A percentile compares a stretch with the other conserved stretches of the same genome.
These are phyloP conservation scores for Nematodospora valgi DNA, from an alignment of 805 yeast genomes.

Conservation along the genomic window DNA sequence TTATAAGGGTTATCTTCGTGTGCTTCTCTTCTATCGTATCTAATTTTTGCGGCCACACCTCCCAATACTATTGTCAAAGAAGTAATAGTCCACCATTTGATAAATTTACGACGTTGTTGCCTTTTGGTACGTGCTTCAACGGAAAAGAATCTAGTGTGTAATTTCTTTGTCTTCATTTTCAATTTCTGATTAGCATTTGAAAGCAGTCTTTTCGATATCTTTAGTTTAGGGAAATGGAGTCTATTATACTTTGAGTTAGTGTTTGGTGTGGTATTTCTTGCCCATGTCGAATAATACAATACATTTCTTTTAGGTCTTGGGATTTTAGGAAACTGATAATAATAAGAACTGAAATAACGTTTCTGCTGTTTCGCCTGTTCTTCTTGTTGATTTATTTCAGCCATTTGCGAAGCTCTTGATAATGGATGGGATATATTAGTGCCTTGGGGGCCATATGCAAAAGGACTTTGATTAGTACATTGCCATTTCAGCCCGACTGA, in stretches of 20 bases:
- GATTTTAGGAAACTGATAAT: slow-evolving; percentile 48
- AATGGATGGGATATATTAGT: slow-evolving; percentile 42
- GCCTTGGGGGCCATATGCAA: slow-evolving; percentile 30
- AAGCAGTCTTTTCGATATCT: slow-evolving; percentile 28
- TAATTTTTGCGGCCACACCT: slow-evolving; percentile 49
- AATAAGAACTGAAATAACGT: slow-evolving; percentile 20
- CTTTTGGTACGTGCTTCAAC: slow-evolving; percentile 39
- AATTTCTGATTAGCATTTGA: slow-evolving; percentile 36
- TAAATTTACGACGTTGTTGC: slow-evolving; percentile 38
- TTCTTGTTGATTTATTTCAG: slow-evolving; percentile 18
- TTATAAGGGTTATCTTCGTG: slow-evolving; percentile 37
- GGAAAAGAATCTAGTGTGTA: slow-evolving; percentile 40
- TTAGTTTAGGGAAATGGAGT: slow-evolving; percentile 17
- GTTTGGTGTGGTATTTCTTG: slow-evolving; percentile 16
- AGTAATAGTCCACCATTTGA: slow-evolving; percentile 54
- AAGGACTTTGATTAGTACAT: slow-evolving; percentile 20
- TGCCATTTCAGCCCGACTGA: slow-evolving; percentile 14
- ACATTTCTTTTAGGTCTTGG: slow-evolving; percentile 57
- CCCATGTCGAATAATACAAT: slow-evolving; percentile 47
- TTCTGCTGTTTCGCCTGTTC: slow-evolving; percentile 14
- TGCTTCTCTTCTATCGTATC: slow-evolving; percentile 30
- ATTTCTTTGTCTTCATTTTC: slow-evolving; percentile 31
- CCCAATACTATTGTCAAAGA: slow-evolving; percentile 51
- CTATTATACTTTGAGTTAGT: slow-evolving; percentile 16
- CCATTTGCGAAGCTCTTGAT: slow-evolving; percentile 37